Percentiles rank a stretch among this genome's conserved stretches.
Evolutionary conservation across 805 yeast species (phyloP).

Genomic region (Nakazawaea peltata): DNA sequence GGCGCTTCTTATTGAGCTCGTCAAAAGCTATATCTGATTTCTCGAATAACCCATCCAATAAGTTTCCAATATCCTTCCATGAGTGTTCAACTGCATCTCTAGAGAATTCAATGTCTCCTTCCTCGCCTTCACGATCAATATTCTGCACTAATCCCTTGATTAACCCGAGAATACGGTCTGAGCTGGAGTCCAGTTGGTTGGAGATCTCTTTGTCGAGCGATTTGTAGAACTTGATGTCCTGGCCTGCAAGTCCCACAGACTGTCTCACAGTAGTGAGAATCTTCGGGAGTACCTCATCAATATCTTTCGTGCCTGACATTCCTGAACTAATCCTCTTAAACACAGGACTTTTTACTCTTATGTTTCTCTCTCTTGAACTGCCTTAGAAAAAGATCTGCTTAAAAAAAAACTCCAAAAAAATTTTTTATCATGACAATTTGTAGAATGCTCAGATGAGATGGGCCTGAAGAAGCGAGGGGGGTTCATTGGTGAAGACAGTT

Average conservation of each 20-base stretch:
- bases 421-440: no score
- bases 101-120: slow-evolving; percentile 20
- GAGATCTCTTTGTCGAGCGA: slow-evolving; percentile 47
- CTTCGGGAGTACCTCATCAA: slow-evolving; percentile 31
- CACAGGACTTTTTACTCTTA: no score
- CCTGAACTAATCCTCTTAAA: no score
- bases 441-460: no score
- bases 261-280: slow-evolving; percentile 55
- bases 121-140: slow-evolving; percentile 25
- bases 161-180: slow-evolving; percentile 33
- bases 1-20: slow-evolving; percentile 21
- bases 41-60: slow-evolving; percentile 68
- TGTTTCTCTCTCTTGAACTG: no score
- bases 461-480: no score
- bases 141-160: slow-evolving; percentile 37
- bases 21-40: slow-evolving; percentile 67
- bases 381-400: no score
- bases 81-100: slow-evolving; percentile 33
- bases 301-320: no score
- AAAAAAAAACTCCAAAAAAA: no score
- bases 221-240: slow-evolving; percentile 71
- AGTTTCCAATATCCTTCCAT: slow-evolving; percentile 58
- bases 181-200: slow-evolving; percentile 28
- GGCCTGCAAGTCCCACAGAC: slow-evolving; percentile 62
- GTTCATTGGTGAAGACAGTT: no score